These are phyloP conservation scores for Bombardia bombarda DNA, from an alignment of 495 filamentous ascomycete genomes.

Conservation along the genomic window DNA sequence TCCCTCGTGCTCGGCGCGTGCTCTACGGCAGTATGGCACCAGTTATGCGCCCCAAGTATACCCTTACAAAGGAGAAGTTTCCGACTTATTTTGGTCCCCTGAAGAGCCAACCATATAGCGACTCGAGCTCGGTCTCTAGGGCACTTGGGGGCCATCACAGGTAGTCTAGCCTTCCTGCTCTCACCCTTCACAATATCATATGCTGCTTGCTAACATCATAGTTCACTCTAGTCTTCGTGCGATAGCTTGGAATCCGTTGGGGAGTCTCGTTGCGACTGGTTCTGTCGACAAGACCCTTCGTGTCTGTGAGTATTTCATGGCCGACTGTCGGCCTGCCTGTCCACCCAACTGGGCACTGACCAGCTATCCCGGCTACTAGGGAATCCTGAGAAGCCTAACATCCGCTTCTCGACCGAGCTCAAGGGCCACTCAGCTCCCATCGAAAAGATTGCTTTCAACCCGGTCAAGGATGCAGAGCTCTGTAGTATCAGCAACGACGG, in stretches of 20 bases:
- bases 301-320: slow-evolving; percentile 40
- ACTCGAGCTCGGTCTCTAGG: slow-evolving; percentile 34
- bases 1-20: too few species aligned
- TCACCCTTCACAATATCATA: background rate
- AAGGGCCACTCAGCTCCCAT: slow-evolving; percentile 69
- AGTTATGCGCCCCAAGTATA: slow-evolving; percentile 23
- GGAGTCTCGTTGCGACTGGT: slow-evolving; percentile 80
- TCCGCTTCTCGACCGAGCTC: slow-evolving; percentile 77
- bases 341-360: too few species aligned
- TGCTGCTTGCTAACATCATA: background rate
- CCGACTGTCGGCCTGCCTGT: slow-evolving; percentile 1
- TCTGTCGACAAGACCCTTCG: slow-evolving; percentile 73
- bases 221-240: slow-evolving; percentile 45
- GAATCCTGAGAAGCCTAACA: slow-evolving; percentile 81
- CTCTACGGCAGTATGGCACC: too few species aligned
- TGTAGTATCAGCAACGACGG: slow-evolving; percentile 82
- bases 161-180: slow-evolving; percentile 1
- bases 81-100: slow-evolving; percentile 45
- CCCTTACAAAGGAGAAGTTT: slow-evolving; percentile 57
- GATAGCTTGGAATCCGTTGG: slow-evolving; percentile 84
- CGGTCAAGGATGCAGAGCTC: slow-evolving; percentile 77
- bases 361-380: slow-evolving; percentile 33
- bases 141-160: slow-evolving; percentile 12
- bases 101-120: slow-evolving; percentile 56
- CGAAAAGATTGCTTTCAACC: slow-evolving; percentile 87